A percentile compares a stretch with the other conserved stretches of the same genome.
Evolutionary conservation across 1,284 basidiomycete species (phyloP).

Genomic region (Chiua sp.): DNA sequence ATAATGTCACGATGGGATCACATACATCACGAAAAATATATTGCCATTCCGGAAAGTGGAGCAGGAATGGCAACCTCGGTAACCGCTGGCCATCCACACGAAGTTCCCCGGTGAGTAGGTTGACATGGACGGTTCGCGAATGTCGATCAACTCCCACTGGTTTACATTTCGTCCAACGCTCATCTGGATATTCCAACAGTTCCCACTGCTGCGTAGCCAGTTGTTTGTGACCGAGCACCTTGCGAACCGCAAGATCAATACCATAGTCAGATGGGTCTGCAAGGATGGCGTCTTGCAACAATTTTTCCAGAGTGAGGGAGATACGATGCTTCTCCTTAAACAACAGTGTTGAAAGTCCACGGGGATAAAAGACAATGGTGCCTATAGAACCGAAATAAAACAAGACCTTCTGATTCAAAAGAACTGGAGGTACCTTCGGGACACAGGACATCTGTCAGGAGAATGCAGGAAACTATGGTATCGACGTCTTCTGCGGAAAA

Average conservation of each 20-base stretch:
- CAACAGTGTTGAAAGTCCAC: constrained; percentile 11
- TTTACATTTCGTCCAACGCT: too few relatives aligned
- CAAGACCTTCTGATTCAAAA: too few relatives aligned
- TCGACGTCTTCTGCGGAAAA: constrained; percentile 31
- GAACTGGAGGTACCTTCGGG: too few relatives aligned
- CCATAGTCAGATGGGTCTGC: constrained; percentile 13
- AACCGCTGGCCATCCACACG: too few relatives aligned
- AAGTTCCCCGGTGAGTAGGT: too few relatives aligned
- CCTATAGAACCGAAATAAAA: too few relatives aligned
- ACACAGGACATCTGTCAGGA: constrained; percentile 31
- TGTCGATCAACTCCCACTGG: too few relatives aligned
- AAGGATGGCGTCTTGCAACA: constrained; percentile 14
- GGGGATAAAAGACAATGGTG: too few relatives aligned
- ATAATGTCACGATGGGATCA: too few relatives aligned
- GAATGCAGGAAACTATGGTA: constrained; percentile 41
- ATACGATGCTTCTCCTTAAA: constrained; percentile 35
- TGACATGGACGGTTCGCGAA: neutral
- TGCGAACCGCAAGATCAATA: constrained; percentile 40
- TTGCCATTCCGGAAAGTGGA: too few relatives aligned
- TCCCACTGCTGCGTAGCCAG: neutral
- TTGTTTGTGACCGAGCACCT: constrained; percentile 29
- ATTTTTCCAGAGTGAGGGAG: constrained; percentile 33
- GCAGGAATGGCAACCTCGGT: too few relatives aligned
- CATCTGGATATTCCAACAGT: too few relatives aligned
- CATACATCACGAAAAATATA: constrained; percentile 34